Base-by-base conservation (phyloP, 1,284 basidiomycete genomes). In the Fomitopsis betulina region DNA sequence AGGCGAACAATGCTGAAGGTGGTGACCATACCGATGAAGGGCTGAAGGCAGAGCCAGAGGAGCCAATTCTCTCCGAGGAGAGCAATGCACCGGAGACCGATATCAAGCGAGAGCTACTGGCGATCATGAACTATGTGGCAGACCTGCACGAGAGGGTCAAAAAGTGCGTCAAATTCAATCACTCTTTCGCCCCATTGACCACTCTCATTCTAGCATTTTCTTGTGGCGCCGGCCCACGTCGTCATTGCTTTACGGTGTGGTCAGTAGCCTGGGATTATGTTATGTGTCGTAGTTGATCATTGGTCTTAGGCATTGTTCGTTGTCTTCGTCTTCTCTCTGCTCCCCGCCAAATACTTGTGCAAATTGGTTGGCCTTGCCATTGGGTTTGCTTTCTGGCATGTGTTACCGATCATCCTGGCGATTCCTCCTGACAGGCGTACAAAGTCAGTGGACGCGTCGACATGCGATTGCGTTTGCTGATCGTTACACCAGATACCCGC, bases 71-170 rank as follows among this genome's bases (percentile, higher is more conserved):
- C 21, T 21, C 32, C 13, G 43, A 50, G 7, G 27, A 19, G 5
- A 13, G 19, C 19, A 27, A 43, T 15, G 12, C 42, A 17, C 56
- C 59, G 35, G 76, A 79, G 51, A 73, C 74, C 53, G 78, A 78
- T 63, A 49, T 83, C 15, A 81, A 79, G 65, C 73, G 73, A 10
- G 62, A 73, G n/a, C 61, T 72, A 2, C 64, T 88, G 33, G 67
- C 74, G 53, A 37, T 68, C 10, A 47, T 85, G 55, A 76, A 76
- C 52, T 78, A 80, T 51, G 64, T 84, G 32, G 80, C 81, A 5
- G 86, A 89, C 66, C 54, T 86, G 7, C 82, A 89, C 62, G 89
- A 91, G 68, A 77, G 86, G 38, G 63, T 87, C 40, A 81, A 80
- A 70, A 89, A 87, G 87, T 88, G 64, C n/a, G 79, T 72, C 13